Conservation (phyloP, 2,329 filamentous ascomycete genomes). For the Ophiosphaerella herpotricha region DNA sequence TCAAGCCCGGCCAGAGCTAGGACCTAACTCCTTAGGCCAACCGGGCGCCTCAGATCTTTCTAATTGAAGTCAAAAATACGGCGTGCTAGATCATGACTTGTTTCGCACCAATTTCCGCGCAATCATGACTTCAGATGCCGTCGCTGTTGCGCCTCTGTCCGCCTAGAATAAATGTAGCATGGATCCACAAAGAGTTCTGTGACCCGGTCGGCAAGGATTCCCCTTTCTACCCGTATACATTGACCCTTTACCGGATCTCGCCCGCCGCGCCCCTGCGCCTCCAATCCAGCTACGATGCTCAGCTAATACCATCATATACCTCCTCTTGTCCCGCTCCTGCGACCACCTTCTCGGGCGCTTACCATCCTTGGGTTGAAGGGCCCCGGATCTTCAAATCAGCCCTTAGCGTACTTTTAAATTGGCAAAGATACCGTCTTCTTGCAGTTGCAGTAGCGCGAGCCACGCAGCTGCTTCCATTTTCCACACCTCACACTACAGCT, state of each 20-base stretch:
- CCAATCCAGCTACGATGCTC: slow-evolving; percentile 23
- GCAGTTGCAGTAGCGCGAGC: slow-evolving; percentile 43
- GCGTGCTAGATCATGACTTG: slow-evolving; percentile 17
- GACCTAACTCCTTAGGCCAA: slow-evolving; percentile 26
- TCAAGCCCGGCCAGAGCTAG: slow-evolving; percentile 28
- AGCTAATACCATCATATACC: slow-evolving; percentile 32
- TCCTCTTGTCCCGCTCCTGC: slow-evolving; percentile 23
- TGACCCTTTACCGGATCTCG: slow-evolving; percentile 12
- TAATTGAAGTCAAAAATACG: slow-evolving; percentile 16
- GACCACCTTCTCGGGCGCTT: slow-evolving; percentile 26
- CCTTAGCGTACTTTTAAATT: slow-evolving; percentile 25
- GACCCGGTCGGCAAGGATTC: slow-evolving; percentile 22
- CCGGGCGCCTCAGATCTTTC: slow-evolving; percentile 28
- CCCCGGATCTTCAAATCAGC: slow-evolving; percentile 21
- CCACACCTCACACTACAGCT: slow-evolving; percentile 25
- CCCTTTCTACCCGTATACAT: slow-evolving; percentile 23
- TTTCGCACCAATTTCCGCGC: slow-evolving; percentile 29
- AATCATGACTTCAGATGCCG: slow-evolving; percentile 14
- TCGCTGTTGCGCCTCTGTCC: slow-evolving; percentile 10
- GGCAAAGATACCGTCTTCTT: slow-evolving; percentile 29
- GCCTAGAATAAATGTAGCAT: slow-evolving; percentile 14
- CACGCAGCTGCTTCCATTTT: slow-evolving; percentile 30
- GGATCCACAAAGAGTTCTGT: slow-evolving; percentile 14
- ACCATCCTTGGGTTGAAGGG: slow-evolving; percentile 13
- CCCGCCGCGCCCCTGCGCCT: slow-evolving; percentile 25